These are phyloP conservation scores for Rosa persica DNA, from an alignment of 306 rosid genomes.

Conservation along the genomic window DNA sequence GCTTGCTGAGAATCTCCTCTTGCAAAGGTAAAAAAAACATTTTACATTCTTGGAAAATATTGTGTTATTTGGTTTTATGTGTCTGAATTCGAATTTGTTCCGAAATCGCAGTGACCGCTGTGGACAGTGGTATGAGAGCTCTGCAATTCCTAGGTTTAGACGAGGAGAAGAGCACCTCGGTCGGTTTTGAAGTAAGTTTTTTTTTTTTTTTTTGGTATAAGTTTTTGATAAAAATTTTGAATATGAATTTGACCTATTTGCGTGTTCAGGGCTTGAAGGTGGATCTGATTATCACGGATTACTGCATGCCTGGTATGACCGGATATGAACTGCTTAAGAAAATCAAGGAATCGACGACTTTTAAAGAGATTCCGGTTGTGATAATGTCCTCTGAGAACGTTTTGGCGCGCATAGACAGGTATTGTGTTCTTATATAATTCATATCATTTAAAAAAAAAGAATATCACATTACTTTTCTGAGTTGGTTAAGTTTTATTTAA, in stretches of 20 bases:
- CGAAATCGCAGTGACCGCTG: conserved; percentile 67
- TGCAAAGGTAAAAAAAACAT: conserved; percentile 58
- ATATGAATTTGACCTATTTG: conserved; percentile 17
- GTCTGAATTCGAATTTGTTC: conserved; percentile 5
- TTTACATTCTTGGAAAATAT: not conserved
- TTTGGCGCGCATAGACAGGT: conserved; percentile 91
- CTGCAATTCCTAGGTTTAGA: conserved; percentile 80
- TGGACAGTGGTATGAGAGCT: conserved; percentile 92
- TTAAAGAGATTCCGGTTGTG: conserved; percentile 82
- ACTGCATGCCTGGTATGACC: conserved; percentile 98
- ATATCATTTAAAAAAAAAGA: not conserved
- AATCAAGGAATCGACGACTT: conserved; percentile 82
- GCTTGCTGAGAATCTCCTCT: conserved; percentile 69
- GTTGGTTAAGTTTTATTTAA: not conserved
- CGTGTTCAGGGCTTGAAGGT: conserved; percentile 60
- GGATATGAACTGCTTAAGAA: conserved; percentile 92
- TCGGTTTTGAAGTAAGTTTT: conserved; percentile 51
- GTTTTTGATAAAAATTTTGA: not conserved
- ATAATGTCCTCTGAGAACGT: conserved; percentile 97
- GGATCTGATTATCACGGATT: conserved; percentile 94
- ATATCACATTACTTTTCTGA: not conserved
- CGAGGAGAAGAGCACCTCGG: conserved; percentile 57
- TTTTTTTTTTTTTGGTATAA: not conserved
- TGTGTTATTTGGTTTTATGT: not conserved
- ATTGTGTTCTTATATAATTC: not conserved